Evolutionary conservation across 169 alveolate species (phyloP).

Genomic region (Eimeria praecox): DNA sequence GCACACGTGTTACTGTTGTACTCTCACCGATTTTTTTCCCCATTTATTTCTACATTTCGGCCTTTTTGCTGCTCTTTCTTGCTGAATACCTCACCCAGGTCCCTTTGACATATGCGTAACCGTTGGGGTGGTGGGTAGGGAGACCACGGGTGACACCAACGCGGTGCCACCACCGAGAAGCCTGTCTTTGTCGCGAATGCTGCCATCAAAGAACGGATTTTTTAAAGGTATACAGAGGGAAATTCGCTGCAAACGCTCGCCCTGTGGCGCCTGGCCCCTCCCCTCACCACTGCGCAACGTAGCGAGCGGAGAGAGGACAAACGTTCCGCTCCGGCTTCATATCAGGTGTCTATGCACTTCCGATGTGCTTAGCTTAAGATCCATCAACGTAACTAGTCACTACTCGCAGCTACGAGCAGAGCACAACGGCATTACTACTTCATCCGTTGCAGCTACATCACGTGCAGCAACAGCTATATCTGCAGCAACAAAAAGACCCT

Average conservation of each 20-base stretch:
- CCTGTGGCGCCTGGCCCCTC: neutral
- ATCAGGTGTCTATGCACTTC: neutral
- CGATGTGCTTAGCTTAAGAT: neutral
- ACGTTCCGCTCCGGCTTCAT: neutral
- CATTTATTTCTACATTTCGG: neutral
- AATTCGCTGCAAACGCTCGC: neutral
- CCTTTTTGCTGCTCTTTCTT: neutral
- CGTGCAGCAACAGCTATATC: neutral
- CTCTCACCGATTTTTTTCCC: neutral
- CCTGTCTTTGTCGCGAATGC: neutral
- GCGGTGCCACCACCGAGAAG: neutral
- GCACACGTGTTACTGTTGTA: neutral
- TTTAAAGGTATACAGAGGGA: neutral
- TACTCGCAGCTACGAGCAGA: neutral
- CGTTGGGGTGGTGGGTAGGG: conserved; percentile 30
- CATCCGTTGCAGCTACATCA: neutral
- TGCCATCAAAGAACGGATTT: neutral
- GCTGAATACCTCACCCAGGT: neutral
- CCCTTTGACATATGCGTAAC: neutral
- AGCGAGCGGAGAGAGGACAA: neutral
- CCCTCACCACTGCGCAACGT: neutral
- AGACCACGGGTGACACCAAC: conserved; percentile 33
- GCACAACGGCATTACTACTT: neutral
- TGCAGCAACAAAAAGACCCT: neutral
- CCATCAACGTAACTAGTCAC: neutral